Evolutionary conservation across 2,329 filamentous ascomycete species (phyloP), one percentile per base, ranked within the genome.

Genomic region (Colletotrichum navitas): DNA sequence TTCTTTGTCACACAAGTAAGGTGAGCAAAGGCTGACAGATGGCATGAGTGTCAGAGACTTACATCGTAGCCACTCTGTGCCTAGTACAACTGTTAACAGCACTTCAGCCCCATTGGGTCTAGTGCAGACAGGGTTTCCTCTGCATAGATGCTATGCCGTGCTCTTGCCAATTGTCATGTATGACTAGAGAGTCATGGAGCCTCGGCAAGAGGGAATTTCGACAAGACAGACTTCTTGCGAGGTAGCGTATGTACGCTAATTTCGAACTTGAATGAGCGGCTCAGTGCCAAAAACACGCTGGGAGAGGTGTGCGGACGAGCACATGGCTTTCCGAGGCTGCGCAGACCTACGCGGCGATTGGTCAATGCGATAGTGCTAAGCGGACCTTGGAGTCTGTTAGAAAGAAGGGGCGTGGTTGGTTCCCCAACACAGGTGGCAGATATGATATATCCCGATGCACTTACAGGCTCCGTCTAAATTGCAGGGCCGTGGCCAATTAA

Each of bases 401-500:
- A 24, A 55, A 26, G 68, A 41, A 49, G 63, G 49, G 63, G 68
- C 54, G 34, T 68, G 34, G 34, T 41, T 34, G 49, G 43, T 29
- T 59, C 54, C 36, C 34, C 45, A 39, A 49, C 43, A 54, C 54
- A 52, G 12, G 47, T 32, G 24, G 18, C 39, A 32, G 16, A 32
- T 58, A 39, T 29, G 29, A 29, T 7, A 36, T 36, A 36, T 36
- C 34, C 34, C 34, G 34, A 36, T 36, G 10, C 34, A 36, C 34
- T 10, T 8, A 36, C 34, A 36, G 41, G 32, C 36, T 36, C 21
- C 41, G 55, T 63, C 64, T 68, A 41, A 58, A 36, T 58, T 64
- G 45, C 60, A 26, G 58, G 24, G 49, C 24, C 34, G n/a, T 63
- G 45, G 26, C 66, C 66, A 69, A 69, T 59, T 24, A 61, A 29